Percentiles rank a stretch among this genome's conserved stretches.
phyloP scores from a whole-genome alignment of 2,329 filamentous ascomycete genomes.

The Akanthomyces lecanii region DNA sequence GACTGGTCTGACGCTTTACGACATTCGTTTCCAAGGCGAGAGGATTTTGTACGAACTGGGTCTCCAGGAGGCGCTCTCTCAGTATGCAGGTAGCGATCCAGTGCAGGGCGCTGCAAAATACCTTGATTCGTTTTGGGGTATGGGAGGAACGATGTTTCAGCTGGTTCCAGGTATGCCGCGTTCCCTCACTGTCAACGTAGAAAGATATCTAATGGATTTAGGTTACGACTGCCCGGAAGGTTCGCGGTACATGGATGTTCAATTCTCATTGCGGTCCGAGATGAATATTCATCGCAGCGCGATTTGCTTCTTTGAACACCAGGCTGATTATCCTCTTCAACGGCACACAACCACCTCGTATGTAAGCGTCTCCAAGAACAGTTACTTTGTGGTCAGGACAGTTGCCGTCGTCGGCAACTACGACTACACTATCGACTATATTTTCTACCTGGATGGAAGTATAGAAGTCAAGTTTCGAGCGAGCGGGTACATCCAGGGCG shows the following conservation, averaged over 20 bases:
- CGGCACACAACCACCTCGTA: constrained; percentile 42
- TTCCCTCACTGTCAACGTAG: background rate
- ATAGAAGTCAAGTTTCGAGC: constrained; percentile 49
- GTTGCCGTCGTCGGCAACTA: constrained; percentile 53
- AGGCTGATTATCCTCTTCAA: constrained; percentile 45
- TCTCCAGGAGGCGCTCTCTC: constrained; percentile 51
- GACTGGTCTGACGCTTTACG: constrained; percentile 34
- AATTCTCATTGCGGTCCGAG: constrained; percentile 38
- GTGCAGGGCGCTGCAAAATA: constrained; percentile 42
- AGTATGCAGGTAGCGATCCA: constrained; percentile 48
- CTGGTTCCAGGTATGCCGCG: constrained; percentile 29
- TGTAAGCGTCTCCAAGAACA: constrained; percentile 44
- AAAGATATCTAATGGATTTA: constrained; percentile 4
- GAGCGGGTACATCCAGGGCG: constrained; percentile 50
- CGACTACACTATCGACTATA: constrained; percentile 48
- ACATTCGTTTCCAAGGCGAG: constrained; percentile 52
- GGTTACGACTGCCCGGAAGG: constrained; percentile 51
- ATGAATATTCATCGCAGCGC: constrained; percentile 44
- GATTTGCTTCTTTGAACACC: constrained; percentile 54
- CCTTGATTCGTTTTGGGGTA: constrained; percentile 45
- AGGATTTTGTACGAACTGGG: constrained; percentile 53
- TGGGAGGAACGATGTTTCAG: constrained; percentile 42
- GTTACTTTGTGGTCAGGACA: constrained; percentile 41
- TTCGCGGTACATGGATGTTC: constrained; percentile 45
- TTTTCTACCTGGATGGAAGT: constrained; percentile 48